phyloP scores from a whole-genome alignment of 192 early-diverging fungal genomes.

The Podila verticillata region DNA sequence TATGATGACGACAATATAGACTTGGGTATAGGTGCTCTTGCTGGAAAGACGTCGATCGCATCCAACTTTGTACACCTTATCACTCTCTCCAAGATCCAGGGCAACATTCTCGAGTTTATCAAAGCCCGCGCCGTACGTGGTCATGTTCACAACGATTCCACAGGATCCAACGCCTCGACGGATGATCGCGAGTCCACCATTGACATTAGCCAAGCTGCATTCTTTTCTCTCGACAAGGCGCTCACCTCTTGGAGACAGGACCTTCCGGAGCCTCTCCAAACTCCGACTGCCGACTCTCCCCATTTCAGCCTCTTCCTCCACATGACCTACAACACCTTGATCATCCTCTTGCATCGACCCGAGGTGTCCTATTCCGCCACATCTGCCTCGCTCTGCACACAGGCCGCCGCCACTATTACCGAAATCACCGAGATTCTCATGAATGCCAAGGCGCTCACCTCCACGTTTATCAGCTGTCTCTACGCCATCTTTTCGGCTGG shows the following conservation, averaged over 20 bases:
- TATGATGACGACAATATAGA: conserved; percentile 22
- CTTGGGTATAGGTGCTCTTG: background rate
- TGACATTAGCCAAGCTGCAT: conserved; percentile 26
- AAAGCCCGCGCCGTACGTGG: conserved; percentile 1
- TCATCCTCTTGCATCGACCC: conserved; percentile 66
- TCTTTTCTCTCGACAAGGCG: conserved; percentile 29
- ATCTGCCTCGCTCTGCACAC: conserved; percentile 45
- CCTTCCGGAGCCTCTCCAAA: conserved; percentile 54
- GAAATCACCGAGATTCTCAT: conserved; percentile 49
- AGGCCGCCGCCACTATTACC: conserved; percentile 46
- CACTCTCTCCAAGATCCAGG: conserved; percentile 42
- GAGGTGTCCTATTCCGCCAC: conserved; percentile 41
- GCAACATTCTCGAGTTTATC: conserved; percentile 39
- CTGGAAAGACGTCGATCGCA: background rate
- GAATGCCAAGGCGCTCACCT: conserved; percentile 27
- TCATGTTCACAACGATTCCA: no score
- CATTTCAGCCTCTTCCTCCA: conserved; percentile 50
- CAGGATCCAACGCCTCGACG: no score
- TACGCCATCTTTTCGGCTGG: conserved; percentile 54
- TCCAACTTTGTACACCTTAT: conserved; percentile 39
- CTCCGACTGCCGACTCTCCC: conserved; percentile 32
- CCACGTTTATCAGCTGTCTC: conserved; percentile 39
- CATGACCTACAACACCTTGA: conserved; percentile 61
- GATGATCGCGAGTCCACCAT: background rate
- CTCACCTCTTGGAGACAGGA: conserved; percentile 54